Conservation (phyloP, 2,329 filamentous ascomycete genomes). For the Phaeosphaeriaceae sp. region DNA sequence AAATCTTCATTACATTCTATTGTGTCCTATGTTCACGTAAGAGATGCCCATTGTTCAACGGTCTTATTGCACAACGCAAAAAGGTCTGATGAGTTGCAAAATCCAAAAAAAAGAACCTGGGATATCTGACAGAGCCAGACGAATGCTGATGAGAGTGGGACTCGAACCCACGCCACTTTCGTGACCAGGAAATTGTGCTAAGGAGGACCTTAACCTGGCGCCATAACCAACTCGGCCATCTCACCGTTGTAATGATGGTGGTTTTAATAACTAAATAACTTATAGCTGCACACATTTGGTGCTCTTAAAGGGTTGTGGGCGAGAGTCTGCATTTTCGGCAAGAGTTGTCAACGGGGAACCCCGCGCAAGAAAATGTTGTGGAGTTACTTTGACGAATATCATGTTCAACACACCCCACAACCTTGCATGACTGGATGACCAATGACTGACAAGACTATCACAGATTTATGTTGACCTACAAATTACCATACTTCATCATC, state of each 20-base stretch:
- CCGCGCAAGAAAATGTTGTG: neutral
- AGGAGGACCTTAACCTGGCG: conserved; percentile 45
- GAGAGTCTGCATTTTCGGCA: neutral
- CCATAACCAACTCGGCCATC: conserved; percentile 47
- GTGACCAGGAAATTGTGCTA: conserved; percentile 47
- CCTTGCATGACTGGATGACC: too few species aligned
- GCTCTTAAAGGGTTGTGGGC: neutral
- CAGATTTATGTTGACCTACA: too few species aligned
- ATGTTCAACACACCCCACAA: too few species aligned
- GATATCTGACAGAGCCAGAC: conserved; percentile 21
- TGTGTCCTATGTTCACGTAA: too few species aligned
- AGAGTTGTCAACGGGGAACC: neutral
- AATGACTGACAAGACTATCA: too few species aligned
- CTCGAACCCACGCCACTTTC: conserved; percentile 49
- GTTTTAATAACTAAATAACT: neutral
- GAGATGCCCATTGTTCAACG: too few species aligned
- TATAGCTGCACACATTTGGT: neutral
- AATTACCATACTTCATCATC: too few species aligned
- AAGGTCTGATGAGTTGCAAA: too few species aligned
- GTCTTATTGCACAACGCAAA: too few species aligned
- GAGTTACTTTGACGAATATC: neutral
- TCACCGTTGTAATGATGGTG: conserved; percentile 25
- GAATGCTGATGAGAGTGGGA: conserved; percentile 49
- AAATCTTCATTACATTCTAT: too few species aligned
- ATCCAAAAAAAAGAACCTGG: conserved; percentile 27